Percentiles rank a stretch among this genome's conserved stretches.
Evolutionary conservation across 75 land plant species (phyloP).

Genomic region (Chamaecyparis obtusa): DNA sequence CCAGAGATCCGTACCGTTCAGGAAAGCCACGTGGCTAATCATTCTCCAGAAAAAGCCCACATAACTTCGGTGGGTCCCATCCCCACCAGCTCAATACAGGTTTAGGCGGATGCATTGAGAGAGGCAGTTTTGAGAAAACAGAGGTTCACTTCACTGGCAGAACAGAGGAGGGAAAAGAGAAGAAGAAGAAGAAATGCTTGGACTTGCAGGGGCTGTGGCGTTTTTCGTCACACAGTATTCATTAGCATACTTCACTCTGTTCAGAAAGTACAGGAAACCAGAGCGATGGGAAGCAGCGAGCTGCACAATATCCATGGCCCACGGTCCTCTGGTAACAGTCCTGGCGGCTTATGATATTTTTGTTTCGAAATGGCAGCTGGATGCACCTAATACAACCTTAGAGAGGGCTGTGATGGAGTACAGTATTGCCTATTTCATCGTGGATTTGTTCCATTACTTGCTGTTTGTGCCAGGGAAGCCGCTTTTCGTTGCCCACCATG

Average conservation of each 20-base stretch:
- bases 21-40: too few species aligned
- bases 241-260: conserved; percentile 28
- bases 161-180: not conserved
- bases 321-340: conserved; percentile 66
- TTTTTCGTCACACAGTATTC: conserved; percentile 32
- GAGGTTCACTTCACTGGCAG: too few species aligned
- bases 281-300: conserved; percentile 69
- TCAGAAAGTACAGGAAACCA: conserved; percentile 37
- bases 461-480: conserved; percentile 47
- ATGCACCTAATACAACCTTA: conserved; percentile 44
- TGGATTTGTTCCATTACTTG: conserved; percentile 65
- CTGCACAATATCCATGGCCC: conserved; percentile 73
- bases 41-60: too few species aligned
- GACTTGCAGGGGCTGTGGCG: not conserved
- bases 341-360: conserved; percentile 37
- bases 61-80: too few species aligned
- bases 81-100: too few species aligned
- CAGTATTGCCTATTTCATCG: conserved; percentile 76
- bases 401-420: conserved; percentile 71
- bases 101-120: too few species aligned
- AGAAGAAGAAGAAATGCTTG: not conserved
- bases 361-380: conserved; percentile 9
- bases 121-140: too few species aligned
- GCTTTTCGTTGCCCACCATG: conserved; percentile 81
- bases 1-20: too few species aligned